These are phyloP conservation scores for Fraxinus platypoda DNA, from an alignment of 305 asterid species.

Conservation along the genomic window DNA sequence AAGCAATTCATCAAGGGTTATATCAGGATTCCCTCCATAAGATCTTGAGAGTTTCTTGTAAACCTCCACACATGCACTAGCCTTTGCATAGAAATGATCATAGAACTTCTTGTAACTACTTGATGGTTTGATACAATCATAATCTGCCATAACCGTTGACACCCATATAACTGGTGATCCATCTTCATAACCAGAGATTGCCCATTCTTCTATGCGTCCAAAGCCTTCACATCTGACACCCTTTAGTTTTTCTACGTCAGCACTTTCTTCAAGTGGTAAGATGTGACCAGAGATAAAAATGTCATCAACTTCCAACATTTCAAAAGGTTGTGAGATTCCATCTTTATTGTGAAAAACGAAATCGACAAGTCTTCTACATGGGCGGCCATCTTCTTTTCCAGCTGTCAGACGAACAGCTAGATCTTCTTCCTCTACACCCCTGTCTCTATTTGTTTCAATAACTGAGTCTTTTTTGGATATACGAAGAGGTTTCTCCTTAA, in stretches of 20 bases:
- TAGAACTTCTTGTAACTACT: slow-evolving; percentile 68
- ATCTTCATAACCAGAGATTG: slow-evolving; percentile 95
- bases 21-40: slow-evolving; percentile 57
- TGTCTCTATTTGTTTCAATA: slow-evolving; percentile 59
- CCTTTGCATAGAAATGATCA: slow-evolving; percentile 82
- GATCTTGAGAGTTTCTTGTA: slow-evolving; percentile 69
- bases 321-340: slow-evolving; percentile 80
- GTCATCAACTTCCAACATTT: slow-evolving; percentile 83
- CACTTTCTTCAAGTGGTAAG: slow-evolving; percentile 65
- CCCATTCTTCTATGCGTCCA: slow-evolving; percentile 92
- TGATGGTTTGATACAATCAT: slow-evolving; percentile 81
- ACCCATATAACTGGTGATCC: slow-evolving; percentile 86
- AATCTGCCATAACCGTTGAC: slow-evolving; percentile 77
- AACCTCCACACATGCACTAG: slow-evolving; percentile 77
- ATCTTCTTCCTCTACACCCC: slow-evolving; percentile 63
- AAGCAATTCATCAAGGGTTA: slow-evolving; percentile 82
- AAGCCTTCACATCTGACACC: slow-evolving; percentile 80
- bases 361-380: slow-evolving; percentile 73
- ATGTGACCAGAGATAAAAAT: slow-evolving; percentile 68
- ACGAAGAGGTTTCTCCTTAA: slow-evolving; percentile 63
- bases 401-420: slow-evolving; percentile 72
- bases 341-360: slow-evolving; percentile 65
- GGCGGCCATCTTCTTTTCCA: slow-evolving; percentile 65
- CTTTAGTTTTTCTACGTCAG: slow-evolving; percentile 55
- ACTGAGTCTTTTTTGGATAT: slow-evolving; percentile 48